Conservation (phyloP, 78 protist species). For the Thecamonas trahens region DNA sequence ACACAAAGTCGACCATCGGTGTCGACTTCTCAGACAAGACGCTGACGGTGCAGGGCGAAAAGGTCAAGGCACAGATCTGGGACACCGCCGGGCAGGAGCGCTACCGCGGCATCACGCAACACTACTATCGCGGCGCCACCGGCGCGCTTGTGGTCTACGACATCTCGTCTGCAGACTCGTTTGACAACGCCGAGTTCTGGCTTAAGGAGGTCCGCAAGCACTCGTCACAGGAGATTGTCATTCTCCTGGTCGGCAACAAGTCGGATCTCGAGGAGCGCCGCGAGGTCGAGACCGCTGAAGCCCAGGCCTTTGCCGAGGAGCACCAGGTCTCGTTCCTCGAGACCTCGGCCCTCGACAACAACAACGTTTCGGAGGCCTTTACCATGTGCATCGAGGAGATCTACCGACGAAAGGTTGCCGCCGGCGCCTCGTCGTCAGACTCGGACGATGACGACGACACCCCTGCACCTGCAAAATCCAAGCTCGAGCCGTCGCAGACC, state of each 20-base stretch:
- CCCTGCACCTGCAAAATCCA: too few species aligned
- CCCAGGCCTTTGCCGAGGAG: slow-evolving; percentile 58
- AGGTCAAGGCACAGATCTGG: slow-evolving; percentile 92
- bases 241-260: slow-evolving; percentile 99
- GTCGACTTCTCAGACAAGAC: slow-evolving; percentile 81
- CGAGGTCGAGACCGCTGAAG: slow-evolving; percentile 72
- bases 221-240: slow-evolving; percentile 78
- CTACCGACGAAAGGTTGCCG: too few species aligned
- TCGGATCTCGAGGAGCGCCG: slow-evolving; percentile 78
- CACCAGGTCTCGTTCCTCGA: slow-evolving; percentile 59
- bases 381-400: too few species aligned
- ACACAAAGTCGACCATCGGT: slow-evolving; percentile 96
- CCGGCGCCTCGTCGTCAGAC: too few species aligned
- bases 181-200: slow-evolving; percentile 89
- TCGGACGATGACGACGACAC: too few species aligned
- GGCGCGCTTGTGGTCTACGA: slow-evolving; percentile 97
- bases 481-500: too few species aligned
- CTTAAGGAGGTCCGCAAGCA: slow-evolving; percentile 70
- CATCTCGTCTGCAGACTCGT: slow-evolving; percentile 78
- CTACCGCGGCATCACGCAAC: slow-evolving; percentile 88
- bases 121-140: slow-evolving; percentile 92
- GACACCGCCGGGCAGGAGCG: slow-evolving; percentile 98
- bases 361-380: slow-evolving; percentile 73
- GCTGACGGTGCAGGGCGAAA: slow-evolving; percentile 72
- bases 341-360: slow-evolving; percentile 63